Evolutionary conservation across 148 eudicot genomes (phyloP).

Genomic region (Beta vulgaris): DNA sequence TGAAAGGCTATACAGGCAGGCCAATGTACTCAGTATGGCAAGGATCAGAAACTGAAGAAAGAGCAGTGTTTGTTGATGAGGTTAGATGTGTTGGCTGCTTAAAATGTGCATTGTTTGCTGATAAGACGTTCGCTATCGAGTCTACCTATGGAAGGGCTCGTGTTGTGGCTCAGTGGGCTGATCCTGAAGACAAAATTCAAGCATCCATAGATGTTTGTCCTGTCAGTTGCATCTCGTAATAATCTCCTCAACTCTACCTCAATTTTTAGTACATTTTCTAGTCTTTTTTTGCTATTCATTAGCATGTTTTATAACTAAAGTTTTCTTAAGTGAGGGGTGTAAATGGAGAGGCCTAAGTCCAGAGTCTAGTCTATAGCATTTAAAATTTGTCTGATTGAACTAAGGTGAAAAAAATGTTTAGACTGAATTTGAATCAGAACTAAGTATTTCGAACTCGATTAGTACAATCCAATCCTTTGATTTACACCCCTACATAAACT

Average conservation of each 20-base stretch:
- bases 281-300: background rate
- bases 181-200: constrained; percentile 66
- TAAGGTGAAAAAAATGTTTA: too few relatives aligned
- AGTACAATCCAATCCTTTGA: too few relatives aligned
- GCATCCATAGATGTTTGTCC: constrained; percentile 85
- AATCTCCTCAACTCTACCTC: constrained; percentile 14
- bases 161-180: constrained; percentile 93
- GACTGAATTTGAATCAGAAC: too few relatives aligned
- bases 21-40: constrained; percentile 74
- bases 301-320: background rate
- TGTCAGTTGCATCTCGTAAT: constrained; percentile 86
- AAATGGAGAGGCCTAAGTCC: too few relatives aligned
- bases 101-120: constrained; percentile 79
- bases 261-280: background rate
- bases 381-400: too few relatives aligned
- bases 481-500: too few relatives aligned
- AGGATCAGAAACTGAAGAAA: constrained; percentile 62
- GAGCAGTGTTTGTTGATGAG: constrained; percentile 89
- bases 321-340: too few relatives aligned
- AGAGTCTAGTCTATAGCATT: too few relatives aligned
- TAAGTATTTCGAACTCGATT: too few relatives aligned
- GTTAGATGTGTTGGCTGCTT: constrained; percentile 85
- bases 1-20: constrained; percentile 76
- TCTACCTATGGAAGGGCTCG: constrained; percentile 82
- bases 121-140: constrained; percentile 80